A percentile compares a stretch with the other conserved stretches of the same genome.
phyloP scores from a whole-genome alignment of 176 grass and related monocot genomes.

The Neostapfia colusana region DNA sequence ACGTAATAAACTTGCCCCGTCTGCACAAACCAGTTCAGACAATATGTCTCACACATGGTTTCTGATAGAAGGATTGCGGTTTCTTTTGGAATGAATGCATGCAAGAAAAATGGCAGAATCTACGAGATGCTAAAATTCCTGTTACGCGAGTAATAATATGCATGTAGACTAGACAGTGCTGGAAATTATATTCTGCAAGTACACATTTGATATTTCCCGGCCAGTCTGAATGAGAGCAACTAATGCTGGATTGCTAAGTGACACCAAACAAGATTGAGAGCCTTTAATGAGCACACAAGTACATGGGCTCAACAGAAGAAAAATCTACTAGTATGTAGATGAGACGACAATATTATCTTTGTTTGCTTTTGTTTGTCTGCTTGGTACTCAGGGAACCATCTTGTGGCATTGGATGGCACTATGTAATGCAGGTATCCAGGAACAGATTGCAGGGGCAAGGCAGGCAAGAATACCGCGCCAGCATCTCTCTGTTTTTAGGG shows the following conservation, averaged over 20 bases:
- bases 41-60: background rate
- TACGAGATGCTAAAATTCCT: background rate
- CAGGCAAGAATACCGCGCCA: background rate
- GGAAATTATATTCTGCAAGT: constrained; percentile 18
- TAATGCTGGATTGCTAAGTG: constrained; percentile 19
- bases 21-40: constrained; percentile 45
- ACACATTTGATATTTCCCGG: background rate
- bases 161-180: background rate
- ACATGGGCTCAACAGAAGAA: constrained; percentile 6
- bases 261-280: background rate
- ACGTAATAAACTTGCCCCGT: constrained; percentile 95
- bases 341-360: background rate
- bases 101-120: background rate
- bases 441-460: background rate
- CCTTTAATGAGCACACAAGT: background rate
- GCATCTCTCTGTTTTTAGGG: background rate
- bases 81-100: background rate
- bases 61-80: too few species aligned
- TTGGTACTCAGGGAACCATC: background rate
- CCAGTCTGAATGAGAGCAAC: constrained; percentile 2
- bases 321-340: background rate
- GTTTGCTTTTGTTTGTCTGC: constrained; percentile 16
- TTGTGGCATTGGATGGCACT: constrained; percentile 9
- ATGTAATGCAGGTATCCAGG: constrained; percentile 32
- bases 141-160: background rate